Percentiles rank a stretch among this genome's conserved stretches.
Evolutionary conservation across 2,329 filamentous ascomycete genomes (phyloP).

Genomic region (Phyllosticta citriasiana): DNA sequence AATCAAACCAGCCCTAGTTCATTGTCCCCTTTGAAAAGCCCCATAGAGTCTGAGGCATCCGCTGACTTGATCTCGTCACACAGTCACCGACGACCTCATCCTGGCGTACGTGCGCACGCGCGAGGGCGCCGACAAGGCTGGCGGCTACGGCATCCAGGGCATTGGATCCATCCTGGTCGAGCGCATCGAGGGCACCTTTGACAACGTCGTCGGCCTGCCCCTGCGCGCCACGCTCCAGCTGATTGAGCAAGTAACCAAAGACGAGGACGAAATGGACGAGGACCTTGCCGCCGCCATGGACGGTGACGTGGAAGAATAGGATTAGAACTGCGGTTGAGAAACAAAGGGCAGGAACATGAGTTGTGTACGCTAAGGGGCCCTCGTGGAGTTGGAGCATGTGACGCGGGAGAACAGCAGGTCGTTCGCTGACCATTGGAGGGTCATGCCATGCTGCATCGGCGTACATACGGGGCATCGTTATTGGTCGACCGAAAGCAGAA

Average conservation of each 20-base stretch:
- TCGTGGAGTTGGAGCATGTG: background rate
- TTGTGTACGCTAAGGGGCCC: background rate
- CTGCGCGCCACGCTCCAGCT: slow-evolving; percentile 66
- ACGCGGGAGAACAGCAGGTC: too few species aligned
- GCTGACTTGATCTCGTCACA: background rate
- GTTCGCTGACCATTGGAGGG: too few species aligned
- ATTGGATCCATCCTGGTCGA: slow-evolving; percentile 79
- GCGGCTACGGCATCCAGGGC: slow-evolving; percentile 90
- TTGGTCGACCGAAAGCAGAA: too few species aligned
- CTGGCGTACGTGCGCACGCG: slow-evolving; percentile 70
- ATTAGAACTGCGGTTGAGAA: background rate
- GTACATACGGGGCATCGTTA: too few species aligned
- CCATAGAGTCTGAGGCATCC: too few species aligned
- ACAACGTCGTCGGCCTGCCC: slow-evolving; percentile 91
- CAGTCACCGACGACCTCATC: slow-evolving; percentile 70
- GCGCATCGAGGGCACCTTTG: slow-evolving; percentile 76
- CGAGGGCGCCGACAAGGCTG: slow-evolving; percentile 92
- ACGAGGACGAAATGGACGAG: slow-evolving; percentile 49
- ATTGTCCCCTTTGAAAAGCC: too few species aligned
- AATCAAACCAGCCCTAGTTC: background rate
- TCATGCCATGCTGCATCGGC: too few species aligned
- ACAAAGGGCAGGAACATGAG: background rate
- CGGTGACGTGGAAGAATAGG: background rate
- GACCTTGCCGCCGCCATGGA: slow-evolving; percentile 16
- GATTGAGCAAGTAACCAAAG: slow-evolving; percentile 79